Evolutionary conservation across 345 rosid species (phyloP).

Genomic region (Salix caprea): DNA sequence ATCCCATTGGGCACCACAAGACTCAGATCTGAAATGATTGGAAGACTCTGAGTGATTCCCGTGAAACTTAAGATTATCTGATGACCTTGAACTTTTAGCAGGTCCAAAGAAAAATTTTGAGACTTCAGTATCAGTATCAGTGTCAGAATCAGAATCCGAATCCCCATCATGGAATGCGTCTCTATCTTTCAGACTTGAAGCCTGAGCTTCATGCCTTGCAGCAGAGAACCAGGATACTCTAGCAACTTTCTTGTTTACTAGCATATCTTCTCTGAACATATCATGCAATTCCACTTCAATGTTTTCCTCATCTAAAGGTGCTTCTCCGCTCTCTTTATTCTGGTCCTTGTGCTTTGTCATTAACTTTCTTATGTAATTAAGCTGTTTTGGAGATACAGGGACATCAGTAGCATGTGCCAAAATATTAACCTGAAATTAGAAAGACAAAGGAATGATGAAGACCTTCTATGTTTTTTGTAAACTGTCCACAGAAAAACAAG

Average conservation of each 20-base stretch:
- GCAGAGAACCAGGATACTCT: conserved; percentile 39
- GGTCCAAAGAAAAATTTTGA: conserved; percentile 33
- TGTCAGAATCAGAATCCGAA: conserved; percentile 33
- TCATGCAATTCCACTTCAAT: conserved; percentile 25
- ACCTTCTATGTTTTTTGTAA: background rate
- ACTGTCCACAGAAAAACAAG: background rate
- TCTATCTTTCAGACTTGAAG: conserved; percentile 18
- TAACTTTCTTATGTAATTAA: conserved; percentile 68
- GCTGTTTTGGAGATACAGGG: conserved; percentile 67
- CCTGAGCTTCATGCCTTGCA: conserved; percentile 21
- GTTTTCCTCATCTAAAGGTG: conserved; percentile 20
- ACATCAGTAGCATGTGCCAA: conserved; percentile 75
- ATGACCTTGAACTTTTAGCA: conserved; percentile 31
- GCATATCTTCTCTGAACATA: conserved; percentile 30
- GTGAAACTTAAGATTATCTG: conserved; percentile 21
- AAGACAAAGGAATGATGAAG: conserved; percentile 16
- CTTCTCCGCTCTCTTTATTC: conserved; percentile 28
- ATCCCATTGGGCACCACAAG: conserved; percentile 91
- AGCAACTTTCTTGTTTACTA: conserved; percentile 29
- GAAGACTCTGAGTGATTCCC: conserved; percentile 30
- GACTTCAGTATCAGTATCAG: conserved; percentile 35
- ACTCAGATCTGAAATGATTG: conserved; percentile 24
- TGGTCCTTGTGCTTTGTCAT: conserved; percentile 52
- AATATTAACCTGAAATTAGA: conserved; percentile 69
- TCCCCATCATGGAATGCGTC: conserved; percentile 27